Base-by-base conservation (phyloP, 2,329 filamentous ascomycete species). In the Trichophyton mentagrophytes region DNA sequence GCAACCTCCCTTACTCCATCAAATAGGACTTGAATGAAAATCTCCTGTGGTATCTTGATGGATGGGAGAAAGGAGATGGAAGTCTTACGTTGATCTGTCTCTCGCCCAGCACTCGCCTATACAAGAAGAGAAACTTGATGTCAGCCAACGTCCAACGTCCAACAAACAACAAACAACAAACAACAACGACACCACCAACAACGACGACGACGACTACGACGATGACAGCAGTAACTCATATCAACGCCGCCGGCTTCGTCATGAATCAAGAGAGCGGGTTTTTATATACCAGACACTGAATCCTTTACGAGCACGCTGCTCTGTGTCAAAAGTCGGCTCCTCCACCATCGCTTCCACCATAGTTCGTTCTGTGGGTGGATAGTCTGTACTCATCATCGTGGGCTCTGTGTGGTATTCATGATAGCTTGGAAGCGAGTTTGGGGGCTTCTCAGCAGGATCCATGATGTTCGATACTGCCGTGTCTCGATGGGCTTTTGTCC, bases 101-200 rank as follows among this genome's bases (percentile, higher is more conserved):
- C 63, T 76, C 74, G 46, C 70, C 70, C 55, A 77, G 64, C 4
- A 73, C 71, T 66, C 74, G 70, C 74, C 74, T 76, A 55, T 42
- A 15, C 17, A 59, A 56, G 20, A 4, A 17, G n/a, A 44, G n/a
- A 58, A 58, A 46, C 11, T 44, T 22, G 1, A 13, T 30, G 46
- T 57, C 42, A 58, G 57, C 6, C 9, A 38, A 44, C 40, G 27
- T 27, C 27, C 27, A 44, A 11, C 30, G 3, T 36, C 33, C 33
- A 38, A 38, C 33, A 1, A 13, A 9, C 33, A 38, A 13, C 33
- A 13, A 38, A 33, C 30, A 33, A 33, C 30, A 33, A 33, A 38
- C 33, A 38, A 38, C 9, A 9, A 38, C 33, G 4, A 1, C 27
- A 30, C 1, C 25, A 6, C 4, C 27, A 30, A 7, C 27, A 30